Evolutionary conservation across 495 filamentous ascomycete genomes (phyloP).

Genomic region (Aspergillus biplanus): DNA sequence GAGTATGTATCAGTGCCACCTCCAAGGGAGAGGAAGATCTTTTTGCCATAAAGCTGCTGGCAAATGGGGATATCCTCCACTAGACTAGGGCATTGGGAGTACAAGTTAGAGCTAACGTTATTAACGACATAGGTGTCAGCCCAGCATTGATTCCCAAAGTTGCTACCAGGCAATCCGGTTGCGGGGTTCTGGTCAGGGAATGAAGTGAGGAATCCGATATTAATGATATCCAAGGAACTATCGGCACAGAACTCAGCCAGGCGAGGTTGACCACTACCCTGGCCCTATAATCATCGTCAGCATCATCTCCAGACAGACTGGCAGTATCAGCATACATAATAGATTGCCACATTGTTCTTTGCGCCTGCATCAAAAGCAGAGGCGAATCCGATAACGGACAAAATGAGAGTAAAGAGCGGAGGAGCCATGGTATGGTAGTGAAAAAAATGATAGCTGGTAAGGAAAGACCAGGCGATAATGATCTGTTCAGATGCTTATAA

Average conservation of each 20-base stretch:
- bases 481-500: conserved; percentile 39
- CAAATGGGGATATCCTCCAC: conserved; percentile 45
- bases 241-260: conserved; percentile 63
- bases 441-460: conserved; percentile 32
- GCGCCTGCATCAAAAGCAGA: conserved; percentile 52
- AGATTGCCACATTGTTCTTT: conserved; percentile 63
- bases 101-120: conserved; percentile 4
- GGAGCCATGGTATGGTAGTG: conserved; percentile 32
- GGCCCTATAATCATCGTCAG: conserved; percentile 42
- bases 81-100: conserved; percentile 2
- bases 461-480: conserved; percentile 21
- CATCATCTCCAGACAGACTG: not conserved
- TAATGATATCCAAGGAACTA: conserved; percentile 65
- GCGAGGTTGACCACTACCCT: conserved; percentile 47
- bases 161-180: conserved; percentile 12
- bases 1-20: conserved; percentile 52
- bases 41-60: conserved; percentile 63
- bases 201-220: conserved; percentile 64
- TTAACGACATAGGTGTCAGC: conserved; percentile 15
- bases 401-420: conserved; percentile 33
- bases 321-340: conserved; percentile 54
- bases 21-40: conserved; percentile 67
- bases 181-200: conserved; percentile 57
- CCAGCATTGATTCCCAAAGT: conserved; percentile 22
- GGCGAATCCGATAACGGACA: conserved; percentile 37